Percentiles rank a stretch among this genome's conserved stretches.
Evolutionary conservation across 2,329 filamentous ascomycete species (phyloP).

Genomic region (Nemania sp.): DNA sequence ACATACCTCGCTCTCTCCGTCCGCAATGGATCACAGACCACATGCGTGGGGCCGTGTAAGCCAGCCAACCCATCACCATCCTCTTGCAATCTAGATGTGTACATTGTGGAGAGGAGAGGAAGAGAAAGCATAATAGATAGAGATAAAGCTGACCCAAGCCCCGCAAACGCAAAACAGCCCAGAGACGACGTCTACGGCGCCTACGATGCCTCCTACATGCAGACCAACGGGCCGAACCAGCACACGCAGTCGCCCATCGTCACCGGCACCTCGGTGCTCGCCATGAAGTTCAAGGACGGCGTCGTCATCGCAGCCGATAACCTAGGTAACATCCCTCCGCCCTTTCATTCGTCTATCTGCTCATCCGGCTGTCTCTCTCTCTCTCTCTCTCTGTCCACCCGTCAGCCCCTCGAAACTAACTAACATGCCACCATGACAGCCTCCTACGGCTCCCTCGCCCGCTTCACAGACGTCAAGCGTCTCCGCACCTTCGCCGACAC

Average conservation of each 20-base stretch:
- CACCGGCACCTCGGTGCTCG: slow-evolving; percentile 93
- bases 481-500: slow-evolving; percentile 85
- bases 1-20: slow-evolving; percentile 15
- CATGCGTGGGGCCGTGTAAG: slow-evolving; percentile 74
- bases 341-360: slow-evolving; percentile 33
- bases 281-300: slow-evolving; percentile 93
- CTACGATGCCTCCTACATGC: slow-evolving; percentile 87
- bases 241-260: slow-evolving; percentile 93
- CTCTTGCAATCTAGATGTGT: too few species aligned
- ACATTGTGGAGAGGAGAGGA: too few species aligned
- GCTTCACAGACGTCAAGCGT: slow-evolving; percentile 96
- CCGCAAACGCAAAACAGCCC: slow-evolving; percentile 61
- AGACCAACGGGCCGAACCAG: slow-evolving; percentile 70
- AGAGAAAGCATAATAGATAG: not conserved
- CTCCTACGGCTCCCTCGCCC: slow-evolving; percentile 94
- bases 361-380: not conserved
- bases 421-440: slow-evolving; percentile 60
- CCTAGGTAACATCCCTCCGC: too few species aligned
- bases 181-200: slow-evolving; percentile 95
- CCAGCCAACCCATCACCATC: not conserved
- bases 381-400: not conserved
- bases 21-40: slow-evolving; percentile 70
- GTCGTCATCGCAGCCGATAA: slow-evolving; percentile 98
- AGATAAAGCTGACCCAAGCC: slow-evolving; percentile 12
- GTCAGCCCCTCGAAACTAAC: slow-evolving; percentile 1